Conservation (phyloP, 495 filamentous ascomycete genomes). For the Hypoxylon cercidicola region DNA sequence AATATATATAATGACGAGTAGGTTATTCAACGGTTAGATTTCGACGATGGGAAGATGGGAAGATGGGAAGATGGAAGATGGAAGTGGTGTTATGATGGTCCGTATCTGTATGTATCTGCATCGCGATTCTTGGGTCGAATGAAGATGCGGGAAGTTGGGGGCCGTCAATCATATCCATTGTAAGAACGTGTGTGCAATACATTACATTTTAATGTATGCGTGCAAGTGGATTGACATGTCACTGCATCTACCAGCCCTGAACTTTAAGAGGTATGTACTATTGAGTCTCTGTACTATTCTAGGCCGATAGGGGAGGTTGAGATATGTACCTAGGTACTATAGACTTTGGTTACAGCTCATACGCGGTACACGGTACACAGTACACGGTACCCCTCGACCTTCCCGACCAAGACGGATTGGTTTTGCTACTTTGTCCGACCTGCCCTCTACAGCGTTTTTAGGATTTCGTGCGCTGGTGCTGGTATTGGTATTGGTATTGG, state of each 20-base stretch:
- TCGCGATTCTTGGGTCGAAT: slow-evolving; percentile 29
- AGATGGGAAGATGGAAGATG: slow-evolving; percentile 23
- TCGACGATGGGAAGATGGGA: too few species aligned
- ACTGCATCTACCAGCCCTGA: slow-evolving; percentile 11
- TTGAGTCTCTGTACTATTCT: too few species aligned
- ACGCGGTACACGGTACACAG: too few species aligned
- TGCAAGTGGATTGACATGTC: slow-evolving; percentile 15
- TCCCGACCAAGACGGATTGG: slow-evolving; percentile 28
- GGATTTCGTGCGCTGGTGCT: neutral
- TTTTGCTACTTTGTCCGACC: slow-evolving; percentile 7
- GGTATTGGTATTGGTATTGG: neutral
- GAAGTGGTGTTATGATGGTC: slow-evolving; percentile 26
- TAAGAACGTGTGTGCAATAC: neutral
- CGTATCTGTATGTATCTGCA: slow-evolving; percentile 14
- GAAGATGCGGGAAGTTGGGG: slow-evolving; percentile 21
- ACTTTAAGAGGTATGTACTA: neutral
- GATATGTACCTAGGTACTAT: too few species aligned
- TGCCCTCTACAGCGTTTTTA: slow-evolving; percentile 29
- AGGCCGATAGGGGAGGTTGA: too few species aligned
- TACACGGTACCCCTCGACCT: slow-evolving; percentile 31
- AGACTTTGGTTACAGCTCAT: too few species aligned
- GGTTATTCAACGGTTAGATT: too few species aligned
- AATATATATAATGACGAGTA: too few species aligned
- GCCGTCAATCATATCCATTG: slow-evolving; percentile 22
- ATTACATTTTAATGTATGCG: too few species aligned